Evolutionary conservation across 805 yeast species (phyloP), one percentile per base, ranked within the genome.

Genomic region (Myxozyma udenii): DNA sequence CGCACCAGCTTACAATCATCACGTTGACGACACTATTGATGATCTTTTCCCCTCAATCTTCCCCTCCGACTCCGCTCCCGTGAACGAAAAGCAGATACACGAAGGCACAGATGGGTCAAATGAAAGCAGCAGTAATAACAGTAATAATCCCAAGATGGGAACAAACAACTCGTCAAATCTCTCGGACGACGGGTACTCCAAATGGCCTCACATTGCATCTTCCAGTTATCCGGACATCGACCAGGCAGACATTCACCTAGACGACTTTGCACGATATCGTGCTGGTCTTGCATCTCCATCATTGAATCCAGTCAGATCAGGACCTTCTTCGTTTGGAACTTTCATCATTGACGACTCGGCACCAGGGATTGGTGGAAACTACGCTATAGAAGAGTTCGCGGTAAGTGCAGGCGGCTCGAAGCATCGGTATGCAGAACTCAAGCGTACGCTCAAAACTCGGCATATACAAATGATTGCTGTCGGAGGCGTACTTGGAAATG

Each of bases 401-500:
- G n/a, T n/a, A n/a, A n/a, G n/a, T n/a, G n/a, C n/a, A n/a, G 37
- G 30, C 14, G 39, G 33, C 9, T 52, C 50, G 14, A 50, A 50
- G 24, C 32, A 40, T 14, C 50, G 38, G 22, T 33, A 45, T 38
- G 51, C 54, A 23, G 57, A 57, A 16, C 57, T 58, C 22, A 53
- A 75, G 32, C 71, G 84, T 58, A 66, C 74, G 6, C 71, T 76
- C 47, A 68, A 67, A 55, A 60, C 73, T 4, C 74, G 88, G 63
- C 90, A 84, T 67, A 72, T 85, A 62, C 79, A 82, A 53, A 78
- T 85, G 83, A 83, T 85, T 61, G 83, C 88, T 36, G 75, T 85
- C 38, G 87, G 87, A 28, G 85, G 87, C 30, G 80, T 84, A 60
- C 80, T 84, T 45, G 91, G 91, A 59, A 82, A 88, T 2, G 90